Base-by-base conservation (phyloP, 1,284 basidiomycete species). In the Sporisorium reilianum region DNA sequence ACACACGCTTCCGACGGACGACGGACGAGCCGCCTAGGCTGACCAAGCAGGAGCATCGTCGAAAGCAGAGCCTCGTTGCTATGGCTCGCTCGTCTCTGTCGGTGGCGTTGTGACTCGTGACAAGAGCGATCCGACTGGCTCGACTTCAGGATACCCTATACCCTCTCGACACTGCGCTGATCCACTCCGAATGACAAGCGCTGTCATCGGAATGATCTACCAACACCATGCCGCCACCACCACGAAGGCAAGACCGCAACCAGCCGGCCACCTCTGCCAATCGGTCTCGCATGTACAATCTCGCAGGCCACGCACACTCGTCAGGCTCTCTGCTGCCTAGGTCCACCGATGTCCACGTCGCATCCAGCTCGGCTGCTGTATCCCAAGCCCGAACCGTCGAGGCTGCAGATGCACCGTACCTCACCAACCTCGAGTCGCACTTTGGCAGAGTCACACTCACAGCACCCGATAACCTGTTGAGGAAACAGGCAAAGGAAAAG, bases 391-490 rank as follows among this genome's bases (percentile, higher is more conserved):
- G 62, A 36, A 51, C 40, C 10, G 68, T 65, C 3, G 62, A 71
- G 8, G 73, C 73, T 22, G 26, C 69, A 16, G 76, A 78, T 26
- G 79, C 78, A 11, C 80, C 80, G 3, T 79, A 77, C 38, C 78
- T 82, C 14, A 76, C 80, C 20, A 76, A 80, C 25, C 54, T 78
- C 42, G 81, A 81, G 40, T 70, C 64, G 16, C 78, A 81, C 49
- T 70, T 76, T 20, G 81, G 81, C 18, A 59, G 81, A 23, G 69
- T 82, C 36, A 83, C 80, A 3, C 71, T 83, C 18, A 82, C 79
- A 5, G 80, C 81, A 0, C 81, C 81, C n/a, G 81, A 83, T 63
- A 83, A 83, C 34, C 73, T 83, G 30, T 57, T 81, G 23, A 51
- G 76, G n/a, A 75, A 75, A 51, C 67, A 79, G 64, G 77, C 78